A percentile compares a stretch with the other conserved stretches of the same genome.
Conservation (phyloP, 208 protist species). For the Acanthamoeba healyi region DNA sequence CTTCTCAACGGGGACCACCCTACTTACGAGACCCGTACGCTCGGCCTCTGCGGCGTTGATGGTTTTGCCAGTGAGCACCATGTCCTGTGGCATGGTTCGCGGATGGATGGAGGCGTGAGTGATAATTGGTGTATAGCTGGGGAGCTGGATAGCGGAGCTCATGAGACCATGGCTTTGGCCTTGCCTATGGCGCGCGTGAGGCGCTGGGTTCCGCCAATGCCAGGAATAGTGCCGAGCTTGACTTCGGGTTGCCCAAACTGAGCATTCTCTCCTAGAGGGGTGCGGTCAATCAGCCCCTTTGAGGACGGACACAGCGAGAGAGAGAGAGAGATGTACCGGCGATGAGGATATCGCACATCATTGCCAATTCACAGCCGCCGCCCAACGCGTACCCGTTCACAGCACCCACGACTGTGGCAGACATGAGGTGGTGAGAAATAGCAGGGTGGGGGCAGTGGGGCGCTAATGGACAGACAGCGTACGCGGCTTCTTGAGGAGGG, state of each 20-base stretch:
- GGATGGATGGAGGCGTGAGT: constrained; percentile 86
- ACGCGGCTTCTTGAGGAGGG: constrained; percentile 85
- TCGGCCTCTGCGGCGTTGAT: constrained; percentile 81
- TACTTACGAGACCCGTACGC: constrained; percentile 83
- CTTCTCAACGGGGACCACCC: constrained; percentile 86
- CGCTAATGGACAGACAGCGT: neutral
- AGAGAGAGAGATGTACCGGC: constrained; percentile 27
- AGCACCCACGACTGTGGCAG: too few relatives aligned
- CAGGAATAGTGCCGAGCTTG: constrained; percentile 90
- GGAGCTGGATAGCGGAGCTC: too few relatives aligned
- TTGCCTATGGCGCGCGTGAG: constrained; percentile 91
- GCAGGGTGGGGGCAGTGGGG: neutral
- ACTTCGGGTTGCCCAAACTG: constrained; percentile 93
- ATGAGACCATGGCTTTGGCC: constrained; percentile 90
- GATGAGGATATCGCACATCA: constrained; percentile 92
- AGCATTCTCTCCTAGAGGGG: constrained; percentile 85
- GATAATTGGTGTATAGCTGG: too few relatives aligned
- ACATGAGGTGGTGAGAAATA: neutral
- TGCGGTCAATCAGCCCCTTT: constrained; percentile 79
- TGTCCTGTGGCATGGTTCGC: constrained; percentile 89
- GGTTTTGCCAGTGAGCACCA: constrained; percentile 87
- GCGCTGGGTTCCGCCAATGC: constrained; percentile 91
- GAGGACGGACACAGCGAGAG: neutral
- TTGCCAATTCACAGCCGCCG: constrained; percentile 92
- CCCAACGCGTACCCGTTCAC: constrained; percentile 92